phyloP scores from a whole-genome alignment of 306 rosid genomes.

The Lablab purpureus region DNA sequence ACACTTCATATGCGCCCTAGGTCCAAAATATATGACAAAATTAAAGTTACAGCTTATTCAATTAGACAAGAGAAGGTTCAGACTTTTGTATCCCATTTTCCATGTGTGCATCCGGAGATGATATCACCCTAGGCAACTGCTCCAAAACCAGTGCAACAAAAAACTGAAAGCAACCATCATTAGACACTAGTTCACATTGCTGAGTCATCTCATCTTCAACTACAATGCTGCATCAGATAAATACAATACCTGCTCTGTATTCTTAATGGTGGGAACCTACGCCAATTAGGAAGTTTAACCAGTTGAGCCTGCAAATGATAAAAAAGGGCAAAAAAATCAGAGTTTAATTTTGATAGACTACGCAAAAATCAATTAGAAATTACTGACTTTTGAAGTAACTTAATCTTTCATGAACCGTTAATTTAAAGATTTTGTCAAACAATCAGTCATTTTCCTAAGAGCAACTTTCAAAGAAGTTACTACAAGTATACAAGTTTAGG shows the following conservation, averaged over 20 bases:
- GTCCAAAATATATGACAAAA: too few relatives aligned
- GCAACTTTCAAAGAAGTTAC: too few relatives aligned
- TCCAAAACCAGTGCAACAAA: conserved; percentile 72
- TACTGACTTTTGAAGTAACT: too few relatives aligned
- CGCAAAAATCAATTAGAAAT: too few relatives aligned
- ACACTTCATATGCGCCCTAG: too few relatives aligned
- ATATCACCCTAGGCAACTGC: conserved; percentile 88
- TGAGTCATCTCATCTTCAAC: background rate
- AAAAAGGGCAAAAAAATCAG: background rate
- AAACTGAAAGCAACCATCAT: conserved; percentile 18
- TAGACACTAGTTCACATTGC: conserved; percentile 19
- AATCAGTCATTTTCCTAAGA: too few relatives aligned
- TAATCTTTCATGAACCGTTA: too few relatives aligned
- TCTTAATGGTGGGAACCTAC: conserved; percentile 67
- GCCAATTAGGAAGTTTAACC: conserved; percentile 79
- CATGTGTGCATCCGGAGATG: conserved; percentile 82
- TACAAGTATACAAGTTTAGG: too few relatives aligned
- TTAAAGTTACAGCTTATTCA: background rate
- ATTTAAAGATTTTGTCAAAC: too few relatives aligned
- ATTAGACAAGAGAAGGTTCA: conserved; percentile 33
- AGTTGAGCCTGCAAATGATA: conserved; percentile 67
- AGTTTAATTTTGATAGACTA: background rate
- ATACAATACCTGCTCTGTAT: conserved; percentile 75
- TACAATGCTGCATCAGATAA: conserved; percentile 5
- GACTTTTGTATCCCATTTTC: conserved; percentile 86